A percentile compares a stretch with the other conserved stretches of the same genome.
These are phyloP conservation scores for Bassia scoparia DNA, from an alignment of 148 eudicot species.

Conservation along the genomic window DNA sequence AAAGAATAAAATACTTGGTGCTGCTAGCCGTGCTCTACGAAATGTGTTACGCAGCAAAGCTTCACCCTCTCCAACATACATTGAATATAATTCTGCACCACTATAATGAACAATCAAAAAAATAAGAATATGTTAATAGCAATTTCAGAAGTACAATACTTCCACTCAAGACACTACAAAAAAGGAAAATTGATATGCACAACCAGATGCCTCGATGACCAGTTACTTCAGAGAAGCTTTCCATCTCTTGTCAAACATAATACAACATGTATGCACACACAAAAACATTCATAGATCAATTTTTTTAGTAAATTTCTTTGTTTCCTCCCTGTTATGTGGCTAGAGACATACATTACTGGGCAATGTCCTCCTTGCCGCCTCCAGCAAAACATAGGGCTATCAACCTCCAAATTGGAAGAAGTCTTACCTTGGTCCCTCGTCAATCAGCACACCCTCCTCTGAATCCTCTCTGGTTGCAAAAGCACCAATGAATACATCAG, in stretches of 20 bases:
- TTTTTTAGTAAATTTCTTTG: neutral
- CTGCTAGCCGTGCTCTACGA: slow-evolving; percentile 90
- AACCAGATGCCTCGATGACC: neutral
- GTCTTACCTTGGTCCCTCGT: neutral
- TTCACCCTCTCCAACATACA: slow-evolving; percentile 99
- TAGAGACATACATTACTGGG: neutral
- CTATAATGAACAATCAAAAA: slow-evolving; percentile 32
- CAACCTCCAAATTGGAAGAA: neutral
- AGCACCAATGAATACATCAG: neutral
- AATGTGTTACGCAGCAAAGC: slow-evolving; percentile 85
- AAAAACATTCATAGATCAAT: neutral
- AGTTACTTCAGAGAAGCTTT: neutral
- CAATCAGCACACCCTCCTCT: neutral
- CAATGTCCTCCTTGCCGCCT: neutral
- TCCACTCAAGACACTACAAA: slow-evolving; percentile 3
- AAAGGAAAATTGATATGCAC: neutral
- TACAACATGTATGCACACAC: neutral
- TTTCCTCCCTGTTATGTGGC: too few species aligned
- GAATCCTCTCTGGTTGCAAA: neutral
- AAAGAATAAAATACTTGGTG: slow-evolving; percentile 93
- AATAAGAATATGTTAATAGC: slow-evolving; percentile 10
- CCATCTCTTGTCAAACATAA: neutral
- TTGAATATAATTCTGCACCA: slow-evolving; percentile 89
- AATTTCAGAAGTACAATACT: neutral
- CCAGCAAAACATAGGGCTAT: neutral